Evolutionary conservation across 2,329 filamentous ascomycete genomes (phyloP).

Genomic region (Colletotrichum sp.): DNA sequence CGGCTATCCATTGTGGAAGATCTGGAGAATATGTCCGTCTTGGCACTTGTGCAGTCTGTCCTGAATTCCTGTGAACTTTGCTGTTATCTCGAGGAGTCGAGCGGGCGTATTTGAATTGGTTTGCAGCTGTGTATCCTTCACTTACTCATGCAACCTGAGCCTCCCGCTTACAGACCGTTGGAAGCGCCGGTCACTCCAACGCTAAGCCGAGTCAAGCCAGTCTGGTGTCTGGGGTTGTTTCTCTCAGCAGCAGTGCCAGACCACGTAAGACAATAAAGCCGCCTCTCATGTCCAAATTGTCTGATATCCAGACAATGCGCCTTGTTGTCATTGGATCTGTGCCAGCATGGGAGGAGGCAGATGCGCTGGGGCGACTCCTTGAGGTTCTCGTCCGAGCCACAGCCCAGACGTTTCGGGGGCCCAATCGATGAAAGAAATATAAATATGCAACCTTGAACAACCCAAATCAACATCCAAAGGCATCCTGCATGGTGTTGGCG

Average conservation of each 20-base stretch:
- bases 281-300: rapidly evolving
- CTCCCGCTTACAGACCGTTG: background rate
- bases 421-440: background rate
- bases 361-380: background rate
- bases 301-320: background rate
- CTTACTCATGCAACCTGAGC: background rate
- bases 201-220: background rate
- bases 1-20: background rate
- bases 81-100: background rate
- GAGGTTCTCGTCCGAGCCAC: background rate
- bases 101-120: background rate
- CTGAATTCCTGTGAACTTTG: background rate
- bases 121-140: background rate
- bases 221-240: background rate
- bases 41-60: background rate
- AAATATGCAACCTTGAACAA: background rate
- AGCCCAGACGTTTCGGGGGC: background rate
- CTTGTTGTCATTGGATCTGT: background rate
- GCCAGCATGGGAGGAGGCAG: background rate
- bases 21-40: background rate
- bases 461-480: background rate
- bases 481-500: background rate
- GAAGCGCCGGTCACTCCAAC: background rate
- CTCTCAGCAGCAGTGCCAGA: background rate
- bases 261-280: background rate